phyloP scores from a whole-genome alignment of 257 asterid species.

The Salvia miltiorrhiza region DNA sequence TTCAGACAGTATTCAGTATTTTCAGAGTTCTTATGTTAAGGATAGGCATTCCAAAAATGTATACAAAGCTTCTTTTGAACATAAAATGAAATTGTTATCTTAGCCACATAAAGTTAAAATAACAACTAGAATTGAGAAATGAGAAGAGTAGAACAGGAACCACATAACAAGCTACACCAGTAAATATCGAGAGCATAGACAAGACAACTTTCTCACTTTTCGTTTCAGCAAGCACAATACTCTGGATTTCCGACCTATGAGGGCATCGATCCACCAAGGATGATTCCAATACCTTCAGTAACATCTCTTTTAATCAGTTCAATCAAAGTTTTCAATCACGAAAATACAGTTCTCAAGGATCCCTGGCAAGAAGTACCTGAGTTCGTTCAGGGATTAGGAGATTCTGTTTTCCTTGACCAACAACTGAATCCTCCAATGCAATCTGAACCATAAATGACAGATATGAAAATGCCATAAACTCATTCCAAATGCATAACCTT shows the following conservation, averaged over 20 bases:
- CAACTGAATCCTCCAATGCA: conserved; percentile 52
- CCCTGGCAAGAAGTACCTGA: conserved; percentile 38
- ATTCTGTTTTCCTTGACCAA: conserved; percentile 72
- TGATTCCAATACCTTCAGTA: conserved; percentile 66
- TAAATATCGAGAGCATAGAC: background rate
- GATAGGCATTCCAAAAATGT: background rate
- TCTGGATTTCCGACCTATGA: conserved; percentile 84
- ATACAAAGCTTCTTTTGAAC: background rate
- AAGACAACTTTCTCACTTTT: conserved; percentile 45
- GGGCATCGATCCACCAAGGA: conserved; percentile 71
- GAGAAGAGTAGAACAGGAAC: background rate
- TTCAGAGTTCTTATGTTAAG: background rate
- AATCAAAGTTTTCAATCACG: background rate
- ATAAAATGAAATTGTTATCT: background rate
- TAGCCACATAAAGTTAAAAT: background rate
- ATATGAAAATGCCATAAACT: background rate
- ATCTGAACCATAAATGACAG: conserved; percentile 39
- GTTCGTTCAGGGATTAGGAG: conserved; percentile 81
- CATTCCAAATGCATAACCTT: conserved; percentile 3
- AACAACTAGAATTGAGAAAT: background rate
- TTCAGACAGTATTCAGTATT: background rate
- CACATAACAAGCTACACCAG: background rate
- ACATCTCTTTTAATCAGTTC: conserved; percentile 20
- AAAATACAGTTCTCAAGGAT: background rate
- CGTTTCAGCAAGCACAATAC: conserved; percentile 62